Conservation (phyloP, 306 rosid genomes). For the Neltuma alba region DNA sequence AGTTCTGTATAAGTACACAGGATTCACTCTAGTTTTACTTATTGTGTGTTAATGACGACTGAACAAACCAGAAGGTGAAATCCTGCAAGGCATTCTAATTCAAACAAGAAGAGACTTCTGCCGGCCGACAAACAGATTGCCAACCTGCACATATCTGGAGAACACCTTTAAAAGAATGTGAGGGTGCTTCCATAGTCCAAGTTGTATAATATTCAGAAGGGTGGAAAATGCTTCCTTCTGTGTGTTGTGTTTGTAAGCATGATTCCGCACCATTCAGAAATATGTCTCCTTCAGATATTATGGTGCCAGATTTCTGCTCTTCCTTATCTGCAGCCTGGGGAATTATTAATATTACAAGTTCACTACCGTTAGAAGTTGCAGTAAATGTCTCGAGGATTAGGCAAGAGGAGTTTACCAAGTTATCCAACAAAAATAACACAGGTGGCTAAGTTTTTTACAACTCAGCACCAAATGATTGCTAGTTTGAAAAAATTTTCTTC, state of each 20-base stretch:
- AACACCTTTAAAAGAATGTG: constrained; percentile 54
- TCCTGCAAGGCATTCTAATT: constrained; percentile 32
- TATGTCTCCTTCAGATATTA: constrained; percentile 67
- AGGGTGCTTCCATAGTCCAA: constrained; percentile 66
- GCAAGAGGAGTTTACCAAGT: neutral
- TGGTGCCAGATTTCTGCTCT: constrained; percentile 46
- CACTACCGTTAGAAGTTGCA: constrained; percentile 29
- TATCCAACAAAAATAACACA: neutral
- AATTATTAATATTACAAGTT: neutral
- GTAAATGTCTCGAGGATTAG: neutral
- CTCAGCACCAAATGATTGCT: neutral
- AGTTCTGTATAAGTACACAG: too few species aligned
- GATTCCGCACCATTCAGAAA: constrained; percentile 60
- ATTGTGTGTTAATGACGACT: neutral
- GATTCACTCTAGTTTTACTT: neutral
- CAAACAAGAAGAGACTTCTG: constrained; percentile 37
- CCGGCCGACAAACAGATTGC: constrained; percentile 56
- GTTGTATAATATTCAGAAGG: constrained; percentile 65
- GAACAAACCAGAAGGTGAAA: neutral
- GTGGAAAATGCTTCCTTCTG: constrained; percentile 38
- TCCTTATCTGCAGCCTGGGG: constrained; percentile 64
- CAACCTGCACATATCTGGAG: constrained; percentile 66
- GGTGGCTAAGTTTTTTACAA: neutral
- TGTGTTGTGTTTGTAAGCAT: constrained; percentile 31
- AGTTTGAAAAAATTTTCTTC: neutral